Base-by-base conservation (phyloP, 352 stramenopile genomes). In the Globisporangium recalcitrans region DNA sequence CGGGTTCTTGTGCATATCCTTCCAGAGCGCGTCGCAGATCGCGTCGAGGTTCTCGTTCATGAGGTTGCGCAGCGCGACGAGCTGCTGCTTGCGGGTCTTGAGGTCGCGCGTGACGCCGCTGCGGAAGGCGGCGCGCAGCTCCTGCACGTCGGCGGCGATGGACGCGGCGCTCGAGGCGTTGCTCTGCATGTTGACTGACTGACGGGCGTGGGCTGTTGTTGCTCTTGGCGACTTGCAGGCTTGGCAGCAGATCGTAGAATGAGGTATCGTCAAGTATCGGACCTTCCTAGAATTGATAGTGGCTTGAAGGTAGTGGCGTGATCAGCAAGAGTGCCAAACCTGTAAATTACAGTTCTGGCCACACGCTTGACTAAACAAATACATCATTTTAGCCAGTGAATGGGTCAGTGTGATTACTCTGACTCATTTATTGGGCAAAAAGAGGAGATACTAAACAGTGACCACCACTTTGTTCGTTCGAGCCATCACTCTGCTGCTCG, bases 1-100 rank as follows among this genome's bases (percentile, higher is more conserved):
- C 31, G 82, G 73, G 24, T 80, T 72, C 63, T 87, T 86, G 76
- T 81, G 75, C 56, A 93, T 46, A 58, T 93, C 84, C 32, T 78
- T 78, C 60, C 65, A 77, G 42, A 91, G 42, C 40, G 82, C 82
- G 32, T 78, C 78, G 34, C 69, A 69, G 14, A 93, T 46, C 63
- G 77, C 72, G 11, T 54, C 36, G 46, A 70, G 59, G 52, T 78
- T 75, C 51, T 91, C 77, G n/a, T 68, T 60, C 5, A 93, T 32
- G 58, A 91, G 51, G 24, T 62, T 64, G 7, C 64, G 68, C 13
- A 93, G 52, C 58, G 72, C 67, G 47, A 77, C 59, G 22, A 93
- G 72, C 62, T 78, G 71, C 48, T 40, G 26, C 21, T 74, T 69
- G 14, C 83, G 76, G 59, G 62, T 58, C 31, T 70, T 53, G 27